Percentiles rank a stretch among this genome's conserved stretches.
Evolutionary conservation across 2,329 filamentous ascomycete species (phyloP).

Genomic region (Blumeriella jaapii): DNA sequence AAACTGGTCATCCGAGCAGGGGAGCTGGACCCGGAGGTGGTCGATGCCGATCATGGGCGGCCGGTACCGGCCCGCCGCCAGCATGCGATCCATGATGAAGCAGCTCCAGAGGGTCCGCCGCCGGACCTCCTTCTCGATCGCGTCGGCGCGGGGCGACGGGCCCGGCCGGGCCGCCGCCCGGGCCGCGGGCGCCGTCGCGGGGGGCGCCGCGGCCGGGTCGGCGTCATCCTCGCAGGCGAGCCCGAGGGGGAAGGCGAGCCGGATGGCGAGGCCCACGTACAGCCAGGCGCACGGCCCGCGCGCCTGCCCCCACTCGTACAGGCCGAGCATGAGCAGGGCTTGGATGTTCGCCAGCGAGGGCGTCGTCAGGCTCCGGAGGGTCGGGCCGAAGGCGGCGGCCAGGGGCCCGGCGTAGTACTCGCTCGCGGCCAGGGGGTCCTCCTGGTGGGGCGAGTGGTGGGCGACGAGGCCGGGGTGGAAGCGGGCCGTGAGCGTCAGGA

Average conservation of each 20-base stretch:
- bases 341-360: slow-evolving; percentile 54
- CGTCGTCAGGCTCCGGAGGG: slow-evolving; percentile 36
- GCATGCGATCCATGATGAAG: slow-evolving; percentile 58
- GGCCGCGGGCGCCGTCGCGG: slow-evolving; percentile 17
- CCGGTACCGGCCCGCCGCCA: slow-evolving; percentile 52
- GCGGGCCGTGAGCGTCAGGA: slow-evolving; percentile 57
- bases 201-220: slow-evolving; percentile 19
- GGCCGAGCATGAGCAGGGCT: slow-evolving; percentile 56
- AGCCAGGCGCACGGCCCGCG: slow-evolving; percentile 53
- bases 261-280: slow-evolving; percentile 48
- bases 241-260: slow-evolving; percentile 48
- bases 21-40: slow-evolving; percentile 53
- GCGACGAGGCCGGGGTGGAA: slow-evolving; percentile 52
- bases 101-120: slow-evolving; percentile 66
- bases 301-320: slow-evolving; percentile 61
- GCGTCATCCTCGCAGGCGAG: slow-evolving; percentile 43
- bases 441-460: slow-evolving; percentile 28
- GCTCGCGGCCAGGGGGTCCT: slow-evolving; percentile 44
- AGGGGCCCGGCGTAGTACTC: slow-evolving; percentile 54
- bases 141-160: slow-evolving; percentile 27
- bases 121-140: slow-evolving; percentile 50
- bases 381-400: slow-evolving; percentile 37
- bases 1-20: slow-evolving; percentile 55
- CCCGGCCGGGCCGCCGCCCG: slow-evolving; percentile 7
- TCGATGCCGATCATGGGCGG: slow-evolving; percentile 46